Base-by-base conservation (phyloP, 2,329 filamentous ascomycete genomes). In the Hypoxylon sp. region DNA sequence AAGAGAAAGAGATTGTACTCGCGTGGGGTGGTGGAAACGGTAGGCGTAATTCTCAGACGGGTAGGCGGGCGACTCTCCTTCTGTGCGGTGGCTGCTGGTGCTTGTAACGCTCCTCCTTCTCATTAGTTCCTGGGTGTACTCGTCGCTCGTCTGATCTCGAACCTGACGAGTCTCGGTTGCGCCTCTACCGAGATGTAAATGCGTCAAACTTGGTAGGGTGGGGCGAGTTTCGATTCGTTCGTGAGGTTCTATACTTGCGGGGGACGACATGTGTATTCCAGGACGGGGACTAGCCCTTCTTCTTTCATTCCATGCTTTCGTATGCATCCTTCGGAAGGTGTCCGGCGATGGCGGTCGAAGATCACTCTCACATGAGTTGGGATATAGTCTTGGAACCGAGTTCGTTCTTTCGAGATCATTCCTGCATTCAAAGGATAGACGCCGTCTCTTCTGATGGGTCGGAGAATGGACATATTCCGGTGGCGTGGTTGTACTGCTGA, bases 381-480 rank as follows among this genome's bases (percentile, higher is more conserved):
- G 76, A 70, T 83, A 85, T 30, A 82, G 75, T 36, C 84, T 79
- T 26, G 84, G 84, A 12, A 85, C 76, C 42, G 81, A 82, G 66
- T 79, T 82, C 2, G 74, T 76, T 46, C 80, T 77, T 56, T 82
- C 78, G 5, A 38, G 64, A 26, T 82, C 80, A 30, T 72, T 72
- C 24, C 81, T 80, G 18, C 78, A 75, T 2, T 83, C 82, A 53
- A 78, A 73, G 1, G 81, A 82, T 6, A 80, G 68, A 16, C 83
- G 79, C 68, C 81, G 81, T 64, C 83, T 80, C 76, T 86, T 86
- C 71, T 76, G 78, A n/a, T 75, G 74, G 64, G 72, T 80, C 24
- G 84, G 80, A 28, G 84, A 85, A 74, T 85, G 79, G 11, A 82
- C 72, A 68, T 86, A 86, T 59, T 84, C 80, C 8, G 83, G 80